phyloP scores from a whole-genome alignment of 306 rosid species.

The Castanea mollissima region DNA sequence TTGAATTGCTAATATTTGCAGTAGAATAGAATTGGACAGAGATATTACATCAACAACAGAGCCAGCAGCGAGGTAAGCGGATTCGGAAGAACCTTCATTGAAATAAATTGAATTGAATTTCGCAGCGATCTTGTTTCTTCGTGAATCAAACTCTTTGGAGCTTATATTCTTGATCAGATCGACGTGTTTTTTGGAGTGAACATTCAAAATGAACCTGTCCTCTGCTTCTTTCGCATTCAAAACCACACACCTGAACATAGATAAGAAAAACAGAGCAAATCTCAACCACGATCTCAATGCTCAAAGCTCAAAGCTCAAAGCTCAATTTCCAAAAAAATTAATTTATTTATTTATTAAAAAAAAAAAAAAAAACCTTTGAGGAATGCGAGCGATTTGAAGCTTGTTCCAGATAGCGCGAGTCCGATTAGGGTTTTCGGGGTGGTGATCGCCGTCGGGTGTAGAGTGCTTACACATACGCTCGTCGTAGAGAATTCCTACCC shows the following conservation, averaged over 20 bases:
- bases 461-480: slow-evolving; percentile 77
- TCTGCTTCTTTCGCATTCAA: slow-evolving; percentile 78
- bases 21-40: too few relatives aligned
- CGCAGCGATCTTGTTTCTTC: slow-evolving; percentile 43
- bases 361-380: slow-evolving; percentile 36
- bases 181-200: slow-evolving; percentile 65
- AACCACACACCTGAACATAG: slow-evolving; percentile 65
- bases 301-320: too few relatives aligned
- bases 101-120: slow-evolving; percentile 66
- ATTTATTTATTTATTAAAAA: background rate
- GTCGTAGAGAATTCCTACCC: slow-evolving; percentile 74
- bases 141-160: slow-evolving; percentile 46
- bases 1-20: too few relatives aligned
- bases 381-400: slow-evolving; percentile 51
- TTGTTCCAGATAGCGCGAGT: slow-evolving; percentile 70
- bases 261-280: background rate
- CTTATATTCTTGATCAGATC: slow-evolving; percentile 67
- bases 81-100: slow-evolving; percentile 78
- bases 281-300: background rate
- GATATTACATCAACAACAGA: slow-evolving; percentile 65
- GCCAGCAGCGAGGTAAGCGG: slow-evolving; percentile 93
- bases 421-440: slow-evolving; percentile 81
- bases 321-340: background rate
- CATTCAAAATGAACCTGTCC: slow-evolving; percentile 47
- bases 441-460: slow-evolving; percentile 44